A percentile compares a stretch with the other conserved stretches of the same genome.
Evolutionary conservation across 345 rosid species (phyloP).

Genomic region (Euphorbia tirucalli): DNA sequence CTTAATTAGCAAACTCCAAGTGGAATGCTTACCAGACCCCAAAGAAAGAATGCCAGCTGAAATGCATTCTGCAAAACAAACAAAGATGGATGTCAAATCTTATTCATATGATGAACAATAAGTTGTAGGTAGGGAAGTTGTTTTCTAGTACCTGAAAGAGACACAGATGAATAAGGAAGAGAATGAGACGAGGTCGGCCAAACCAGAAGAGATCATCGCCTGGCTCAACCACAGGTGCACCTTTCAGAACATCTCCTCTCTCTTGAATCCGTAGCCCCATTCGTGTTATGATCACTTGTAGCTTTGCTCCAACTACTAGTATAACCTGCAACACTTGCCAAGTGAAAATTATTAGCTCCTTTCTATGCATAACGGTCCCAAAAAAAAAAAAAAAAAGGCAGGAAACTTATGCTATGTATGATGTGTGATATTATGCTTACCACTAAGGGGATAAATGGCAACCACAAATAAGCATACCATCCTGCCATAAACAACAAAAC

Average conservation of each 20-base stretch:
- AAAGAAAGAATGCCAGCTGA: constrained; percentile 77
- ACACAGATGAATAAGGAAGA: constrained; percentile 79
- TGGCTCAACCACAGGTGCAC: constrained; percentile 88
- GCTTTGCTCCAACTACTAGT: constrained; percentile 72
- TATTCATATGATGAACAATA: not conserved
- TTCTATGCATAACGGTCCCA: no score
- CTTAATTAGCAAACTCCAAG: not conserved
- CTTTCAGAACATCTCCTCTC: constrained; percentile 82
- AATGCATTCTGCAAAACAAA: constrained; percentile 93
- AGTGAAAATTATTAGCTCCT: not conserved
- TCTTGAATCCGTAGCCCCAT: constrained; percentile 78
- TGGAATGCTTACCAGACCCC: constrained; percentile 62
- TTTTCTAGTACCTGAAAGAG: constrained; percentile 69
- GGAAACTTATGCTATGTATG: not conserved
- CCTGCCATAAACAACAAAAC: constrained; percentile 38
- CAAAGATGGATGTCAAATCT: no score
- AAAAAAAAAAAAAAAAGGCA: no score
- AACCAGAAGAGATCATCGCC: constrained; percentile 97
- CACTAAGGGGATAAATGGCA: constrained; percentile 74
- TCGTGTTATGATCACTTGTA: constrained; percentile 79
- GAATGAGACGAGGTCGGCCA: constrained; percentile 74
- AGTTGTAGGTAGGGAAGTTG: not conserved
- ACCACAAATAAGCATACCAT: constrained; percentile 65
- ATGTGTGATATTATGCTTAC: constrained; percentile 45
- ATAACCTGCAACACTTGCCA: constrained; percentile 47